These are phyloP conservation scores for Dichomitus squalens DNA, from an alignment of 1,284 basidiomycete species.

Conservation along the genomic window DNA sequence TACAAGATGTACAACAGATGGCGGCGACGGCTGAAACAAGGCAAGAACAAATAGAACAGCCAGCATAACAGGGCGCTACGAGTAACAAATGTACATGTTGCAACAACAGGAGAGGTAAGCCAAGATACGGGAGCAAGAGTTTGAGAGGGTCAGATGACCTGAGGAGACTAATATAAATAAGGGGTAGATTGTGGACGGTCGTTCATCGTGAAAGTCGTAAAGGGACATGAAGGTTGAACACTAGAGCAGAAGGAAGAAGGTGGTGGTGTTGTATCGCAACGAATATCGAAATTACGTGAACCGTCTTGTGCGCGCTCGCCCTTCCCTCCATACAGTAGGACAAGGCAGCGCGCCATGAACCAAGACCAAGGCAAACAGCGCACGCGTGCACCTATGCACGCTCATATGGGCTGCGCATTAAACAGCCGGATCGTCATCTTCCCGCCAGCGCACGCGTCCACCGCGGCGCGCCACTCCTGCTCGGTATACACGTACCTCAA, in stretches of 20 bases:
- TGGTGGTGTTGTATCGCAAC: too few relatives aligned
- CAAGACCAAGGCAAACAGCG: too few relatives aligned
- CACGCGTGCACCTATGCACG: background rate
- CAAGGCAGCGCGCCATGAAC: too few relatives aligned
- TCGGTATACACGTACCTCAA: conserved; percentile 42
- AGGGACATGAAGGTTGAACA: too few relatives aligned
- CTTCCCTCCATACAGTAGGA: too few relatives aligned
- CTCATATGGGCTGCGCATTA: conserved; percentile 29
- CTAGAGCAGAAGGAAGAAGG: too few relatives aligned
- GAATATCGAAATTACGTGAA: too few relatives aligned
- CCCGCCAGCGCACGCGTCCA: conserved; percentile 30
- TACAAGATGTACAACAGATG: background rate
- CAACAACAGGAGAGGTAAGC: background rate
- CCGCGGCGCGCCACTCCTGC: conserved; percentile 43
- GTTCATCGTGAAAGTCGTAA: too few relatives aligned
- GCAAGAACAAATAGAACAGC: background rate
- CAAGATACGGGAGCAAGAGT: background rate
- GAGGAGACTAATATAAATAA: conserved; percentile 12
- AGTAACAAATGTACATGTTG: conserved; percentile 1
- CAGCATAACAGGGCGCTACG: background rate
- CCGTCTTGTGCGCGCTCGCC: background rate
- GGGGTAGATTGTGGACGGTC: background rate
- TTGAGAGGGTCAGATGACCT: conserved; percentile 1
- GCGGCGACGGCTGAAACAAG: background rate
- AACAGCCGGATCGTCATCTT: conserved; percentile 39